Evolutionary conservation across 108 stramenopile genomes (phyloP), one percentile per base, ranked within the genome.

Genomic region (Discostella stelligeroides): DNA sequence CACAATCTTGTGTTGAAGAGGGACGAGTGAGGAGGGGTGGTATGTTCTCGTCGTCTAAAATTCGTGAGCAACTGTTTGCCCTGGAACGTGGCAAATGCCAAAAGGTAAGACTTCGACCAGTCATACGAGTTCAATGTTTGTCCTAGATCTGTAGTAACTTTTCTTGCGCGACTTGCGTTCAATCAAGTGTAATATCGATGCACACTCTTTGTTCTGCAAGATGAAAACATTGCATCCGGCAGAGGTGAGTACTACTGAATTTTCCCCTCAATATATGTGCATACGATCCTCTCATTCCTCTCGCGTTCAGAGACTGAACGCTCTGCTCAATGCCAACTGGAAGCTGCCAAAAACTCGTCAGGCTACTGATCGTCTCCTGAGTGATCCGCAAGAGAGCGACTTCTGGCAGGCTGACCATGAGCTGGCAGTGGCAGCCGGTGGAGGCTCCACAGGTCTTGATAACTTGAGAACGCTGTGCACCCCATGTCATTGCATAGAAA

Each of bases 401-500:
- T 94, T 90, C 58, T 94, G 93, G 92, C 86, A 94, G 78, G 93
- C 84, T 0, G 93, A 94, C 66, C 93, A 94, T 69, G 86, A 87
- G n/a, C 25, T 68, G 10, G 80, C 93, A 24, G 93, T 94, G 18
- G 82, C 85, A n/a, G 87, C 87, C 39, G 93, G 93, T 25, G 93
- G 93, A 7, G 93, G 93, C 14, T 62, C 69, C 30, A 75, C 75
- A 49, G 80, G 85, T 47, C 42, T 91, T 12, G 83, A 85, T 10
- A 94, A 94, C 70, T 70, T 88, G 9, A 76, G 89, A n/a, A 92
- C 93, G 8, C 81, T 94, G 1, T 94, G 93, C 61, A 77, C 73
- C 0, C 86, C 90, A 9, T 94, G 93, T 54, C 93, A 94, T 63
- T 21, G 46, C 29, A 38, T 58, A 12, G 88, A 87, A 64, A 89